Conservation (phyloP, 192 early-diverging fungal genomes). For the Chytriomyces sp. region DNA sequence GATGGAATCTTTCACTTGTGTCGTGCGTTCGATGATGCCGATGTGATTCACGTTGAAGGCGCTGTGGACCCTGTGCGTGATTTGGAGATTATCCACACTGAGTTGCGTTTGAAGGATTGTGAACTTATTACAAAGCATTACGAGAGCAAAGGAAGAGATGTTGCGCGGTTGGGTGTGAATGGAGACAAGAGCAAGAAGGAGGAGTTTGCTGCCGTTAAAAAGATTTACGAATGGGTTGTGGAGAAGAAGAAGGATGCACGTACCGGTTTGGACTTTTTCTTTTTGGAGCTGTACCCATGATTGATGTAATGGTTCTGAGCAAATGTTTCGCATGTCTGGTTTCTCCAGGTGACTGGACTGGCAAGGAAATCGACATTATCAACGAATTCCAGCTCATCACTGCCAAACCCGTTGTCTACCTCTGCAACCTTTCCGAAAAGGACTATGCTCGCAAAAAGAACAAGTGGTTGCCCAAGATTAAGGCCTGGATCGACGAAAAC, state of each 20-base stretch:
- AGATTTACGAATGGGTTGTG: slow-evolving; percentile 79
- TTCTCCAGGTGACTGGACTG: slow-evolving; percentile 75
- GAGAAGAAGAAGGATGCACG: slow-evolving; percentile 84
- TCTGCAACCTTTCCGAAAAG: slow-evolving; percentile 84
- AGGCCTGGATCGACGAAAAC: slow-evolving; percentile 90
- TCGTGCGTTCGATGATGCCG: slow-evolving; percentile 87
- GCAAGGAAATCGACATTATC: slow-evolving; percentile 91
- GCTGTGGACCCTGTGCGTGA: slow-evolving; percentile 91
- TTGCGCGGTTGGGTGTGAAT: slow-evolving; percentile 70
- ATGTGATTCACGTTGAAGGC: slow-evolving; percentile 78
- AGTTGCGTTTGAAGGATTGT: slow-evolving; percentile 92
- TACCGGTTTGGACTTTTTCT: slow-evolving; percentile 34
- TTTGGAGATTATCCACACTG: slow-evolving; percentile 93
- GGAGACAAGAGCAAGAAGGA: slow-evolving; percentile 90
- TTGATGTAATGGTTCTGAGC: slow-evolving; percentile 83
- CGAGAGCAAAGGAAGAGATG: slow-evolving; percentile 69
- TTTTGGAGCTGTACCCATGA: slow-evolving; percentile 61
- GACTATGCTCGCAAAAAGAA: slow-evolving; percentile 96
- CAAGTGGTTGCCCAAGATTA: slow-evolving; percentile 89
- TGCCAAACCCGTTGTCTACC: slow-evolving; percentile 90
- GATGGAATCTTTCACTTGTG: slow-evolving; percentile 64
- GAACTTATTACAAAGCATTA: slow-evolving; percentile 73
- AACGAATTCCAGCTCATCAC: slow-evolving; percentile 86
- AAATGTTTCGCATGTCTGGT: slow-evolving; percentile 47
- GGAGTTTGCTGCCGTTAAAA: slow-evolving; percentile 75